phyloP scores from a whole-genome alignment of 148 eudicot species.

The Salicornia ramosissima region DNA sequence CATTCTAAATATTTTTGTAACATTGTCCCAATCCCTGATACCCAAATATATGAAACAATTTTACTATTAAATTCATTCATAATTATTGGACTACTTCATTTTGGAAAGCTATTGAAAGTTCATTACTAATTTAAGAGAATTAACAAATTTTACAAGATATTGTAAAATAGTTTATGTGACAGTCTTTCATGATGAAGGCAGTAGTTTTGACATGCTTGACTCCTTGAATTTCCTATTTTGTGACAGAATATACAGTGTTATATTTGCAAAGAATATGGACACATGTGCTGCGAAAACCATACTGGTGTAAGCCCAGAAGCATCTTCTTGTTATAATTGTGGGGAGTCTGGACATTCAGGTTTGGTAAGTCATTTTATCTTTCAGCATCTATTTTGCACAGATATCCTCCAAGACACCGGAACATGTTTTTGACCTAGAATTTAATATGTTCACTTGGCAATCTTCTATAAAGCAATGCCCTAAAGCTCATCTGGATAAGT shows the following conservation, averaged over 20 bases:
- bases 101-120: too few species aligned
- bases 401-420: background rate
- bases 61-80: background rate
- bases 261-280: conserved; percentile 42
- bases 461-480: conserved; percentile 29
- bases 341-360: conserved; percentile 33
- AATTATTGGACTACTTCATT: background rate
- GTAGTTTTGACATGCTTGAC: background rate
- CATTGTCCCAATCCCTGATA: background rate
- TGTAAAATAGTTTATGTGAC: background rate
- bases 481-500: conserved; percentile 18
- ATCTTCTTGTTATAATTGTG: conserved; percentile 34
- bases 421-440: conserved; percentile 5
- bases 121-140: too few species aligned
- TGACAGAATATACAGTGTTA: conserved; percentile 43
- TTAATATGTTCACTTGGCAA: background rate
- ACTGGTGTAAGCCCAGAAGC: conserved; percentile 14
- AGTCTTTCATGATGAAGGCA: background rate
- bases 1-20: background rate
- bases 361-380: conserved; percentile 24
- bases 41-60: background rate
- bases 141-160: too few species aligned
- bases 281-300: conserved; percentile 34
- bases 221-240: background rate
- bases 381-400: background rate